phyloP scores from a whole-genome alignment of 148 eudicot species.

The Dysphania ambrosioides region DNA sequence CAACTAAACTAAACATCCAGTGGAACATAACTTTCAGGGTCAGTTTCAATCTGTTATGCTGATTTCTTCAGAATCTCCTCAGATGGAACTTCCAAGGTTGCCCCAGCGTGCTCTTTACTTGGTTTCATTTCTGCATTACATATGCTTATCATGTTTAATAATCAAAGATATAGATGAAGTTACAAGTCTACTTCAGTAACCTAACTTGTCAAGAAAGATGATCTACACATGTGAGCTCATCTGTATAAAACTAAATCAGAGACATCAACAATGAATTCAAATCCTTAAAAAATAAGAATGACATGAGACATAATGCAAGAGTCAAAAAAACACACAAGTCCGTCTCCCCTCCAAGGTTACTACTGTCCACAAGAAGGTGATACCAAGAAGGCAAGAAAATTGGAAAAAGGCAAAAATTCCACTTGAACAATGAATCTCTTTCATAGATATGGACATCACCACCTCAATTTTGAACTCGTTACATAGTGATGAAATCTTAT shows the following conservation, averaged over 20 bases:
- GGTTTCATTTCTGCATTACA: constrained; percentile 60
- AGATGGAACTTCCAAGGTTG: constrained; percentile 69
- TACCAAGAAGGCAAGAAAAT: neutral
- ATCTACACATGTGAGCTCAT: neutral
- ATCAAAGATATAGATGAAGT: neutral
- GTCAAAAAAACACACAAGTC: neutral
- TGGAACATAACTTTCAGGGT: constrained; percentile 5
- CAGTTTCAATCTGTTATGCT: neutral
- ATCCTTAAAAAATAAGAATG: neutral
- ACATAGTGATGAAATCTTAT: neutral
- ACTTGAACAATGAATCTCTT: too few species aligned
- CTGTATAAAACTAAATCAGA: too few species aligned
- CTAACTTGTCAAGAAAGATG: neutral
- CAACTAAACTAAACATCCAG: too few species aligned
- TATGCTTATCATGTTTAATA: neutral
- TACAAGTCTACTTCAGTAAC: neutral
- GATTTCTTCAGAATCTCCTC: constrained; percentile 56
- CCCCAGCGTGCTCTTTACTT: constrained; percentile 66
- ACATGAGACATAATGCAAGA: neutral
- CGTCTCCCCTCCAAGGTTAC: neutral
- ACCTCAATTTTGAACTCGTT: neutral
- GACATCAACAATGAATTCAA: neutral
- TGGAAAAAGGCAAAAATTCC: too few species aligned
- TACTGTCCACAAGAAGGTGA: neutral
- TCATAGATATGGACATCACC: neutral